A percentile compares a stretch with the other conserved stretches of the same genome.
Evolutionary conservation across 495 filamentous ascomycete species (phyloP).

Genomic region (Jackrogersella multiformis): DNA sequence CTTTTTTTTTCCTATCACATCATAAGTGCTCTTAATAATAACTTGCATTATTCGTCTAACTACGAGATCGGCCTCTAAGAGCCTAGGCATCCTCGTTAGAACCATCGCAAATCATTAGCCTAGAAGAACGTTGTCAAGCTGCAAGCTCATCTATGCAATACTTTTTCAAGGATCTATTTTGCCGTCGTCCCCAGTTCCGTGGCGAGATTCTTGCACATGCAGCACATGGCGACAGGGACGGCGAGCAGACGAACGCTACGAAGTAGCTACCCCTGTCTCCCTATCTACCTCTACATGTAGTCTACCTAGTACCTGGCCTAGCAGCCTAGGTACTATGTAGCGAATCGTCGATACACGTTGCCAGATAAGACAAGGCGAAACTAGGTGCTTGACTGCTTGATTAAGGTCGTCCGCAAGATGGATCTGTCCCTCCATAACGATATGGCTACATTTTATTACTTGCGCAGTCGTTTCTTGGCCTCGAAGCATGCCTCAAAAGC

Average conservation of each 20-base stretch:
- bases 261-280: background rate
- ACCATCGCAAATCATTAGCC: constrained; percentile 33
- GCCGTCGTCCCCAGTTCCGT: constrained; percentile 31
- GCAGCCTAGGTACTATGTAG: constrained; percentile 7
- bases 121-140: constrained; percentile 28
- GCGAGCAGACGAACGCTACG: constrained; percentile 17
- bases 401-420: constrained; percentile 1
- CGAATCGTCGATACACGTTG: constrained; percentile 9
- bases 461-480: constrained; percentile 16
- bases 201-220: constrained; percentile 40
- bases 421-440: constrained; percentile 9
- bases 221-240: constrained; percentile 41
- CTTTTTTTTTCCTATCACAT: constrained; percentile 16
- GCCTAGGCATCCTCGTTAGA: constrained; percentile 21
- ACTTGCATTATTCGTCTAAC: constrained; percentile 26
- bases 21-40: constrained; percentile 2
- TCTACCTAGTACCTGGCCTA: no score
- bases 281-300: background rate
- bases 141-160: constrained; percentile 32
- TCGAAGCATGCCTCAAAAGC: constrained; percentile 9
- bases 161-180: constrained; percentile 33
- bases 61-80: constrained; percentile 17
- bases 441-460: constrained; percentile 17
- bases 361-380: constrained; percentile 11
- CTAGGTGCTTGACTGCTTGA: background rate